Conservation (phyloP, 108 stramenopile genomes). For the Fragilariopsis cylindrus region DNA sequence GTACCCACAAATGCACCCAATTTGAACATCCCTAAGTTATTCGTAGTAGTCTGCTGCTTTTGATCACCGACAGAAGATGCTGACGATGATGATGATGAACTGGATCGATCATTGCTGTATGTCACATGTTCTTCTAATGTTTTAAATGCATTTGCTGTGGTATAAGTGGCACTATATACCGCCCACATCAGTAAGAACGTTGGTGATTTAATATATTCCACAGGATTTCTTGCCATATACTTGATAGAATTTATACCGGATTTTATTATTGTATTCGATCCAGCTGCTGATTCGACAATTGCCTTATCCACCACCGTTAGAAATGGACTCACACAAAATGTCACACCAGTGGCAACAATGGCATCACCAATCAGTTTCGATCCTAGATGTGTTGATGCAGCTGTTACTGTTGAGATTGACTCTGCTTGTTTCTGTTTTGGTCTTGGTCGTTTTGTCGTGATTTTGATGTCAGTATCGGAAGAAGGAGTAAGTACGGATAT, state of each 20-base stretch:
- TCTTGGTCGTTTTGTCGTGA: background rate
- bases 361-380: conserved; percentile 51
- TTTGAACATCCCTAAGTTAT: background rate
- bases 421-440: background rate
- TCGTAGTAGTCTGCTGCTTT: background rate
- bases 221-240: conserved; percentile 36
- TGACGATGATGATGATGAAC: background rate
- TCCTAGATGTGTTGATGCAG: conserved; percentile 6
- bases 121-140: conserved; percentile 49
- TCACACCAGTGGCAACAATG: conserved; percentile 38
- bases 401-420: background rate
- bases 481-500: background rate
- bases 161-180: conserved; percentile 70
- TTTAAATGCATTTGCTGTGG: conserved; percentile 49
- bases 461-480: background rate
- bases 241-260: conserved; percentile 18
- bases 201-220: conserved; percentile 44
- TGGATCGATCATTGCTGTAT: conserved; percentile 1
- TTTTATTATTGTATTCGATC: conserved; percentile 31
- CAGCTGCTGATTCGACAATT: conserved; percentile 49
- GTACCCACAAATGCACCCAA: conserved; percentile 50
- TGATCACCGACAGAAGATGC: background rate
- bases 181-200: conserved; percentile 69
- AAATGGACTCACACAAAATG: conserved; percentile 50
- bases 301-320: conserved; percentile 65